Base-by-base conservation (phyloP, 1,284 basidiomycete species). In the Cerrena zonata region DNA sequence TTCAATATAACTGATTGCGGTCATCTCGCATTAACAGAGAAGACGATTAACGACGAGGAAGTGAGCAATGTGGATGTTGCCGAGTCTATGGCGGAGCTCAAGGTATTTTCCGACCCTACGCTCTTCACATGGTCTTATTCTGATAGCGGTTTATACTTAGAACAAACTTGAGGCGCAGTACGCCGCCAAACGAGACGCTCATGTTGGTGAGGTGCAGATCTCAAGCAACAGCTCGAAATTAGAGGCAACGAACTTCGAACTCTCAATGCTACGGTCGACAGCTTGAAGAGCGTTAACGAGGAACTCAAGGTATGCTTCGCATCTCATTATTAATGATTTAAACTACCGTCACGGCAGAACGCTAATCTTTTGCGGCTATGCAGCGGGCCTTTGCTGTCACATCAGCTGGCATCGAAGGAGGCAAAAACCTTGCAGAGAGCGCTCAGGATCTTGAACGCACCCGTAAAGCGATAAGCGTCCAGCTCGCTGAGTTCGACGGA, bases 361-460 rank as follows among this genome's bases (percentile, higher is more conserved):
- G 39, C 53, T 49, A 42, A 51, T 25, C 53, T 48, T 46, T 48
- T 24, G 19, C 13, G 18, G 15, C 50, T 25, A 50, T 51, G 47
- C 65, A 96, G 92, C 91, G 94, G 39, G 93, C 94, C 13, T 94
- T 99, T 63, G 92, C 92, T 46, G 91, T 94, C 49, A 95, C 95
- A 23, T 94, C 94, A 51, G 92, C 94, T 53, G 94, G 94, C 49
- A 93, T 95, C 62, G 91, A 94, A 66, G 94, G 94, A 51, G 93
- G 94, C 48, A 95, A 93, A 78, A 93, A 91, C 69, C 81, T 99
- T 42, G 94, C 93, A 47, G 91, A 95, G 72, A 94, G 92, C 60
- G 93, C 94, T 5, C 89, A 94, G 69, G 97, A 99, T 71, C 84
- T 99, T 61, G 97, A 99, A 71, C 81, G 94, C 48, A 94, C 92